Evolutionary conservation across 148 eudicot species (phyloP), one percentile per base, ranked within the genome.

Genomic region (Pharnaceum exiguum): DNA sequence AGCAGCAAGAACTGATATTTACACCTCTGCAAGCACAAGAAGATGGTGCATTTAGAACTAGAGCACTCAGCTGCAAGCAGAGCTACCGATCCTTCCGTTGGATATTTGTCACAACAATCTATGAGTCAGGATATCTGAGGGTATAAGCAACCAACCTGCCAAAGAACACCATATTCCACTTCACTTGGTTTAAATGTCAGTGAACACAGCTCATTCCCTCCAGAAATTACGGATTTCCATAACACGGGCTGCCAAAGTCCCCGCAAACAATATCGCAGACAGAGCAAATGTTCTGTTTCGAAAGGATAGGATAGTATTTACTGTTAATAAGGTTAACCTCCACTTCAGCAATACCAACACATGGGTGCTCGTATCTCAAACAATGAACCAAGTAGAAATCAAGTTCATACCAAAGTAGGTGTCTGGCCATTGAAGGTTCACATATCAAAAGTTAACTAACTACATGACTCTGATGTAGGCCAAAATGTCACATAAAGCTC

Each of bases 281-380:
- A 79, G 59, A 70, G 89, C 84, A 27, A 85, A 83, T 0, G 68
- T 87, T 42, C 82, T 77, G 47, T 81, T 84, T 44, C 31, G 73
- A 50, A 71, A 68, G 83, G 74, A 74, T 61, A 89, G 82, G 69
- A 78, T 80, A 2, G 77, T 66, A 51, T 76, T 73, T 83, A 77
- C 38, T 59, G 68, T 68, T 58, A 46, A 68, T 56, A 68, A 28
- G 65, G 77, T 55, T 10, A 61, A 68, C 42, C 50, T 57, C 64
- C 46, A 39, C 21, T 43, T 68, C 2, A 60, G 10, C 47, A 60
- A 55, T 5, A 71, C 50, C 65, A 51, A 32, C 24, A 67, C 56
- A 30, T 59, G 75, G 43, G 38, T 45, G 23, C 17, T 39, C 32
- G 52, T 50, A 10, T 52, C 50, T 22, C 71, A 59, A 8, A 74